These are phyloP conservation scores for Diversispora eburnea DNA, from an alignment of 192 early-diverging fungal species.

Conservation along the genomic window DNA sequence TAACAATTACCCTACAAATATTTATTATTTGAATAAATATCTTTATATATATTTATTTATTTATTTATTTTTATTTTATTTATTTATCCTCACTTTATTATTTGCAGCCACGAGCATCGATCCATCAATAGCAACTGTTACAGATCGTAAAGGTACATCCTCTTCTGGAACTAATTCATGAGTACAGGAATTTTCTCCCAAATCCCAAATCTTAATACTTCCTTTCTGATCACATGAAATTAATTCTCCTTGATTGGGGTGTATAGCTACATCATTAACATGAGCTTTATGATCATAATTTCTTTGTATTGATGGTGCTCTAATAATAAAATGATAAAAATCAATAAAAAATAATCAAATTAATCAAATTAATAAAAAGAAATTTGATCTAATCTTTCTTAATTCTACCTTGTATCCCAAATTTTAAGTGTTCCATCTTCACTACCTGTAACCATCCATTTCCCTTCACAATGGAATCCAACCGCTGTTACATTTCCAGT, in stretches of 20 bases:
- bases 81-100: slow-evolving; percentile 62
- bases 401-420: slow-evolving; percentile 69
- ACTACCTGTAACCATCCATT: slow-evolving; percentile 75
- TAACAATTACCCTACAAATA: slow-evolving; percentile 50
- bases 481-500: slow-evolving; percentile 58
- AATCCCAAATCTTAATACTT: slow-evolving; percentile 67
- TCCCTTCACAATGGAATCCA: slow-evolving; percentile 64
- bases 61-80: too few relatives aligned
- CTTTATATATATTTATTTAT: too few relatives aligned
- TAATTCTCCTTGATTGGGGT: slow-evolving; percentile 78
- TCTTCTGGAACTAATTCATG: slow-evolving; percentile 70
- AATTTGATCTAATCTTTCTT: slow-evolving; percentile 23
- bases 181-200: slow-evolving; percentile 59
- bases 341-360: slow-evolving; percentile 16
- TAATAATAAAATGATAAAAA: slow-evolving; percentile 9
- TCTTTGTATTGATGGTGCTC: slow-evolving; percentile 52
- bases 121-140: slow-evolving; percentile 79
- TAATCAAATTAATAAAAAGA: slow-evolving; percentile 30
- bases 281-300: slow-evolving; percentile 58
- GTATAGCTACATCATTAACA: slow-evolving; percentile 63
- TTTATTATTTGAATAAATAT: neutral
- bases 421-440: slow-evolving; percentile 75
- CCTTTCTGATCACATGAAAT: slow-evolving; percentile 82
- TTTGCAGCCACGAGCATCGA: slow-evolving; percentile 79
- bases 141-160: slow-evolving; percentile 74